Conservation (phyloP, 78 protist species). For the Bodo saltans region DNA sequence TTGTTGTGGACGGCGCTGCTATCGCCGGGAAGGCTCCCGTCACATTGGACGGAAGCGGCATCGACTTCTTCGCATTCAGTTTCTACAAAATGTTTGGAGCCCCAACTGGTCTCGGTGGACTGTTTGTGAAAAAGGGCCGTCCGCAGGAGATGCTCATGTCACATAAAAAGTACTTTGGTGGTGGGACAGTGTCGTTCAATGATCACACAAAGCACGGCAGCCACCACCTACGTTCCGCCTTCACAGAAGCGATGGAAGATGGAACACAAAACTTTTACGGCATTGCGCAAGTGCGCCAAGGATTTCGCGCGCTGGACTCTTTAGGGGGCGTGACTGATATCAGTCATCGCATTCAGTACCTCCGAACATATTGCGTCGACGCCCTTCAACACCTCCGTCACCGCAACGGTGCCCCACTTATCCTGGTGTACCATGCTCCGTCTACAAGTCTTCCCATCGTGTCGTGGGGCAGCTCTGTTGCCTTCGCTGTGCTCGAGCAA, state of each 20-base stretch:
- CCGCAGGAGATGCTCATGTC: background rate
- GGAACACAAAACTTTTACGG: slow-evolving; percentile 48
- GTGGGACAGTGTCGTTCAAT: slow-evolving; percentile 72
- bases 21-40: slow-evolving; percentile 49
- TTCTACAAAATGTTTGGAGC: slow-evolving; percentile 90
- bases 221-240: no score
- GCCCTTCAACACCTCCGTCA: slow-evolving; percentile 29
- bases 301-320: background rate
- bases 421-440: slow-evolving; percentile 35
- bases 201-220: no score
- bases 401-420: slow-evolving; percentile 28
- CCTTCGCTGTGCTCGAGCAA: slow-evolving; percentile 48
- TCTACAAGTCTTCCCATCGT: background rate
- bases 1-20: background rate
- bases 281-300: slow-evolving; percentile 5
- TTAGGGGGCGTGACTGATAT: background rate
- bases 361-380: slow-evolving; percentile 23
- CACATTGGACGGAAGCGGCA: slow-evolving; percentile 42
- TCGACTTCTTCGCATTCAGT: slow-evolving; percentile 71
- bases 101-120: slow-evolving; percentile 90
- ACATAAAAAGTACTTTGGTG: slow-evolving; percentile 61
- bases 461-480: slow-evolving; percentile 44
- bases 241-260: slow-evolving; percentile 18
- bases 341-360: slow-evolving; percentile 29
- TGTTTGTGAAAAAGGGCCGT: slow-evolving; percentile 56